Conservation (phyloP, 371 early-diverging fungal species). For the Synchytrium microbalum region DNA sequence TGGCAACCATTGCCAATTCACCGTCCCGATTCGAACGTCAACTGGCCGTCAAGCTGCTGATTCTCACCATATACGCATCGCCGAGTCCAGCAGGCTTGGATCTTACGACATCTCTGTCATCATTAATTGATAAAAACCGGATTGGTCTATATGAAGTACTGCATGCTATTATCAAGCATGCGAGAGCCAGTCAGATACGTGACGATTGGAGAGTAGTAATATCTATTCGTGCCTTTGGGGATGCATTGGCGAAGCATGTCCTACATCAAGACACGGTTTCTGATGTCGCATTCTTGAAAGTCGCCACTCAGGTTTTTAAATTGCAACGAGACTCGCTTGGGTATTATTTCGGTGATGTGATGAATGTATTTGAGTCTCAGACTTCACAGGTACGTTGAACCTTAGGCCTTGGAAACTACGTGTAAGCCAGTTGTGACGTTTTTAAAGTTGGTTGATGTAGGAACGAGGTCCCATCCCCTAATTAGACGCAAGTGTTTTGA, state of each 20-base stretch:
- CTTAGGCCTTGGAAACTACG: not conserved
- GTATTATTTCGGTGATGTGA: not conserved
- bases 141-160: not conserved
- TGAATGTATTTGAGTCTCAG: not conserved
- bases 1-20: not conserved
- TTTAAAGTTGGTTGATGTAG: not conserved
- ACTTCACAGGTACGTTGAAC: not conserved
- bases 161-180: not conserved
- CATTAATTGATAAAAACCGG: not conserved
- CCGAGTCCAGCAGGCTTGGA: not conserved
- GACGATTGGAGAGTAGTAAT: not conserved
- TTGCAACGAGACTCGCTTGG: not conserved
- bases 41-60: not conserved
- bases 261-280: not conserved
- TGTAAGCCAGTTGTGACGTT: not conserved
- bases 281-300: not conserved
- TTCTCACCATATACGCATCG: not conserved
- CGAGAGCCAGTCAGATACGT: not conserved
- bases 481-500: not conserved
- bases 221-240: not conserved
- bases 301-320: not conserved
- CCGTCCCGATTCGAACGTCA: not conserved
- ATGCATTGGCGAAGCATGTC: not conserved
- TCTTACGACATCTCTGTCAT: not conserved
- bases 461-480: not conserved